These are phyloP conservation scores for Lactifluus subvellereus DNA, from an alignment of 768 basidiomycete genomes.

Conservation along the genomic window DNA sequence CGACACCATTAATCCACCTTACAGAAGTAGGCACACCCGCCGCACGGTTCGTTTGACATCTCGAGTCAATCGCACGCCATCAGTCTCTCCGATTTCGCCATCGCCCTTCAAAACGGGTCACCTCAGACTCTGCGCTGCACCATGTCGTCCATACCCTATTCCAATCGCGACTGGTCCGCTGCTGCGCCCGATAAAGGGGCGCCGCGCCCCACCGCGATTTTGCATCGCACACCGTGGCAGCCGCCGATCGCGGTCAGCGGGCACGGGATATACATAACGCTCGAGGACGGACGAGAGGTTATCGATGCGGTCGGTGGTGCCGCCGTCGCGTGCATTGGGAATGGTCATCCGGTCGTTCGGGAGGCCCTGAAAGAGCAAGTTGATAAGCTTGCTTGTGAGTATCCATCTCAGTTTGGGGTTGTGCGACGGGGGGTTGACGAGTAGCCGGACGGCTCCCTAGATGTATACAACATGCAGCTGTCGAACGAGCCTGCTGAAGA, in stretches of 20 bases:
- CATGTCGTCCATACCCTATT: background rate
- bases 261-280: conserved; percentile 63
- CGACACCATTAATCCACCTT: background rate
- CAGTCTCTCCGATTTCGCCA: background rate
- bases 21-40: background rate
- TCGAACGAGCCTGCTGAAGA: conserved; percentile 78
- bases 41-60: background rate
- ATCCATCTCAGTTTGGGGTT: background rate
- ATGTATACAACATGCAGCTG: conserved; percentile 84
- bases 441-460: conserved; percentile 33
- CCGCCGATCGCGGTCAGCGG: conserved; percentile 63
- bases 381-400: conserved; percentile 70
- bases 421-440: background rate
- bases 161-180: background rate
- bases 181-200: background rate
- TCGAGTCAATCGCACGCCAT: background rate
- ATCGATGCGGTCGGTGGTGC: conserved; percentile 85
- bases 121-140: background rate
- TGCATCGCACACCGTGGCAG: conserved; percentile 58
- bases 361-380: conserved; percentile 75
- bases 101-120: background rate
- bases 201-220: conserved; percentile 25
- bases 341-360: conserved; percentile 63
- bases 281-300: conserved; percentile 62
- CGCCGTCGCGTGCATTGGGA: conserved; percentile 75